A percentile compares a stretch with the other conserved stretches of the same genome.
These are phyloP conservation scores for Musa acuminata DNA, from an alignment of 176 grass and related monocot genomes.

Conservation along the genomic window DNA sequence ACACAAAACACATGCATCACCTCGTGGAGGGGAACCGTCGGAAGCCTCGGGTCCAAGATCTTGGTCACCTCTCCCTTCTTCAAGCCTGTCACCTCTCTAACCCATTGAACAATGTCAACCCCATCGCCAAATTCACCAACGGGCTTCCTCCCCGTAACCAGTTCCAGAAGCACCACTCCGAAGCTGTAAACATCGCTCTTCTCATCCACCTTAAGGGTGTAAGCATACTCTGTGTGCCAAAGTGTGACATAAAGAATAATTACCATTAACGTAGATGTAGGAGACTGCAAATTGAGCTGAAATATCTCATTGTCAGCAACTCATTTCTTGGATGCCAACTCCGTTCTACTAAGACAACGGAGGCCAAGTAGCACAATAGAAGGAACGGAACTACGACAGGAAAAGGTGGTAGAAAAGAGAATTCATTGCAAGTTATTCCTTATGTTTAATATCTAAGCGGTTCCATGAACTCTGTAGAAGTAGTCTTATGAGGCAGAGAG, in stretches of 20 bases:
- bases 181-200: conserved; percentile 99
- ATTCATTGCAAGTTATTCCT: no score
- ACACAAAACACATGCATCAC: conserved; percentile 86
- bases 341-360: no score
- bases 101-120: conserved; percentile 94
- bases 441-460: no score
- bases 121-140: conserved; percentile 94
- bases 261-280: not conserved
- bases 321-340: no score
- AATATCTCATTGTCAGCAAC: no score
- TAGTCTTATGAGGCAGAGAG: no score
- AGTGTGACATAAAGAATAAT: not conserved
- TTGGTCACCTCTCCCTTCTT: conserved; percentile 64
- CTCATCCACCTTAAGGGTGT: conserved; percentile 92
- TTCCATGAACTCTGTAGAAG: no score
- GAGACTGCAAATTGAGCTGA: not conserved
- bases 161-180: conserved; percentile 82
- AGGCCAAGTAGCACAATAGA: no score
- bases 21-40: conserved; percentile 57
- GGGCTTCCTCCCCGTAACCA: conserved; percentile 75
- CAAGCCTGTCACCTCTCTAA: conserved; percentile 44
- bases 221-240: conserved; percentile 71
- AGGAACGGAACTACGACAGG: no score
- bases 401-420: no score
- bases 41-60: conserved; percentile 74